These are phyloP conservation scores for Vigna angularis DNA, from an alignment of 306 rosid species.

Conservation along the genomic window DNA sequence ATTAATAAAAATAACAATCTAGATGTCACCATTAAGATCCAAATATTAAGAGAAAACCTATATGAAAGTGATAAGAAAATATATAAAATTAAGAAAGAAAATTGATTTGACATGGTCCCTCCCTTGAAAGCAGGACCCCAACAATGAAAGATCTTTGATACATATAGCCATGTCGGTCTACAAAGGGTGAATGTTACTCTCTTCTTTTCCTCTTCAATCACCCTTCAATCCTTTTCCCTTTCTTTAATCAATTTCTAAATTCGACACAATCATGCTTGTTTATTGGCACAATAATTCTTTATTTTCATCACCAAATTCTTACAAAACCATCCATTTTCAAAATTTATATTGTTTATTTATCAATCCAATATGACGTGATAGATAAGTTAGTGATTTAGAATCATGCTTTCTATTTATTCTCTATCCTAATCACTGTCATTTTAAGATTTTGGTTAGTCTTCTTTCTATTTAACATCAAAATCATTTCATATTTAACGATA, in stretches of 20 bases:
- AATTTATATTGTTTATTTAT: not conserved
- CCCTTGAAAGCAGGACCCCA: not conserved
- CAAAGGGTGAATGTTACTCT: conserved; percentile 16
- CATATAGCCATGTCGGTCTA: conserved; percentile 14
- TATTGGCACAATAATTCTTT: not conserved
- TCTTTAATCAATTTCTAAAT: not conserved
- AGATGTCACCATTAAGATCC: no score
- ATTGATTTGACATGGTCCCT: conserved; percentile 47
- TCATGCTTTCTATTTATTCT: not conserved
- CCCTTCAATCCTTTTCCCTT: conserved; percentile 34
- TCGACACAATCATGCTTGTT: not conserved
- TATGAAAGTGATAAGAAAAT: not conserved
- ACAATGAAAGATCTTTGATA: conserved; percentile 19
- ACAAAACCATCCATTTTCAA: not conserved
- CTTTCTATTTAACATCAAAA: not conserved
- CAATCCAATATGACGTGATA: not conserved
- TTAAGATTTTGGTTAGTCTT: conserved; percentile 5
- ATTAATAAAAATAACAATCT: no score
- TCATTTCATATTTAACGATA: not conserved
- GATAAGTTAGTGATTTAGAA: conserved; percentile 9
- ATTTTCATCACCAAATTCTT: not conserved
- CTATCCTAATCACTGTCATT: conserved; percentile 1
- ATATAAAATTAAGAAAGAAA: not conserved
- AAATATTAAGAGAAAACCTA: no score
- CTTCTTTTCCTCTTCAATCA: conserved; percentile 38